Evolutionary conservation across 2,329 filamentous ascomycete species (phyloP).

Genomic region (Alternaria postmessia): DNA sequence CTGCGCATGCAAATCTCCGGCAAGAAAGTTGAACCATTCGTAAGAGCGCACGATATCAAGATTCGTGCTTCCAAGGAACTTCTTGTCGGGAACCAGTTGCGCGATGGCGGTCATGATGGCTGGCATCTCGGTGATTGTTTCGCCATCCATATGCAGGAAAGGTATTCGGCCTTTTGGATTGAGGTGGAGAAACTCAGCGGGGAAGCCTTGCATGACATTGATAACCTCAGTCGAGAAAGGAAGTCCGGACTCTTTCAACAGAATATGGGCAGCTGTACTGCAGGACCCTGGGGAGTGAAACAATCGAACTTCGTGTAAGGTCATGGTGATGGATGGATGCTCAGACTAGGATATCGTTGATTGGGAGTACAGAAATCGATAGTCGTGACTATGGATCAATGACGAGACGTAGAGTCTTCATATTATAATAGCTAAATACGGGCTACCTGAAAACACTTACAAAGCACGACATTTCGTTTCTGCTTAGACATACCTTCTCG

Average conservation of each 20-base stretch:
- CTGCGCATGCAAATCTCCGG: not conserved
- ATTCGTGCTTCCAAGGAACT: not conserved
- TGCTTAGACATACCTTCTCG: too few relatives aligned
- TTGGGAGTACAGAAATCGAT: not conserved
- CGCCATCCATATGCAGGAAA: not conserved
- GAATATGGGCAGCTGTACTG: not conserved
- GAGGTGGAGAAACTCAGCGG: not conserved
- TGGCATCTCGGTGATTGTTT: not conserved
- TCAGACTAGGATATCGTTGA: not conserved
- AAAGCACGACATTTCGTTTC: not conserved
- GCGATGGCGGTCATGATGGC: not conserved
- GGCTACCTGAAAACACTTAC: not conserved
- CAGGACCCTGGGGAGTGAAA: not conserved
- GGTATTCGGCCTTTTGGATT: not conserved
- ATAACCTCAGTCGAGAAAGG: not conserved
- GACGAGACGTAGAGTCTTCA: rapidly evolving
- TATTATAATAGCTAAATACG: not conserved
- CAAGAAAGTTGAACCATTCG: not conserved
- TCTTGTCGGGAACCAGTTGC: not conserved
- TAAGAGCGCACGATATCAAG: not conserved
- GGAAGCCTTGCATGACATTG: not conserved
- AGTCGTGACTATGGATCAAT: not conserved
- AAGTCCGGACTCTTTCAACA: not conserved
- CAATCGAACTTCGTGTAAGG: not conserved
- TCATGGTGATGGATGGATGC: not conserved